Conservation (phyloP, 2,329 filamentous ascomycete species). For the Trichophyton benhamiae region DNA sequence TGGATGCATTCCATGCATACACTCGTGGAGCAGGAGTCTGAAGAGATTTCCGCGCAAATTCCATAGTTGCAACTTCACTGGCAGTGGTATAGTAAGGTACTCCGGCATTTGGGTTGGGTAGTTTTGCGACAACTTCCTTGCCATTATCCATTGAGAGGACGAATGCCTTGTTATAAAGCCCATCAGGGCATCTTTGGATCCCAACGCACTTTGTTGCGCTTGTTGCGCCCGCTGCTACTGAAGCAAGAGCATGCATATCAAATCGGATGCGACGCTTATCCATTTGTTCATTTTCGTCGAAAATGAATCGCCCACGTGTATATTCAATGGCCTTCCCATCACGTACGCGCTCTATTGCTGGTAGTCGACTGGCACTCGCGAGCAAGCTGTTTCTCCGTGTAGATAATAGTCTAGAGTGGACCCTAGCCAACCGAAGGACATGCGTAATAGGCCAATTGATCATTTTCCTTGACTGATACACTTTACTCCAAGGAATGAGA, state of each 20-base stretch:
- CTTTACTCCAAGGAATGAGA: no score
- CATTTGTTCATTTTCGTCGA: constrained; percentile 6
- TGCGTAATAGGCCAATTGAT: neutral
- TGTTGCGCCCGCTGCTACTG: constrained; percentile 20
- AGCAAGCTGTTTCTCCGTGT: neutral
- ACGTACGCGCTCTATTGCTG: neutral
- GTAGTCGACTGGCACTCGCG: no score
- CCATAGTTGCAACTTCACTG: constrained; percentile 29
- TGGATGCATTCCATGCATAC: constrained; percentile 10
- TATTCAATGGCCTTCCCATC: constrained; percentile 4
- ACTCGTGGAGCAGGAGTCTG: constrained; percentile 13
- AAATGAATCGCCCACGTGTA: constrained; percentile 8
- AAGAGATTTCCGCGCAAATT: constrained; percentile 18
- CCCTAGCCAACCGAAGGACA: no score
- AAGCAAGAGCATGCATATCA: constrained; percentile 24
- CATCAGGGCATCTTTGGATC: constrained; percentile 24
- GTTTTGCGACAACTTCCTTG: constrained; percentile 12
- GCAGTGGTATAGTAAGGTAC: constrained; percentile 17
- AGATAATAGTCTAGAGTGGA: neutral
- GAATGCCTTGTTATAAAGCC: constrained; percentile 24
- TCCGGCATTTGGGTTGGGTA: constrained; percentile 13
- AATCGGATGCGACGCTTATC: constrained; percentile 16
- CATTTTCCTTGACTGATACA: neutral
- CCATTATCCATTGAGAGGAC: constrained; percentile 18
- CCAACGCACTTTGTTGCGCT: constrained; percentile 21